phyloP scores from a whole-genome alignment of 1,284 basidiomycete species.

The Sanghuangporus sanghuang region DNA sequence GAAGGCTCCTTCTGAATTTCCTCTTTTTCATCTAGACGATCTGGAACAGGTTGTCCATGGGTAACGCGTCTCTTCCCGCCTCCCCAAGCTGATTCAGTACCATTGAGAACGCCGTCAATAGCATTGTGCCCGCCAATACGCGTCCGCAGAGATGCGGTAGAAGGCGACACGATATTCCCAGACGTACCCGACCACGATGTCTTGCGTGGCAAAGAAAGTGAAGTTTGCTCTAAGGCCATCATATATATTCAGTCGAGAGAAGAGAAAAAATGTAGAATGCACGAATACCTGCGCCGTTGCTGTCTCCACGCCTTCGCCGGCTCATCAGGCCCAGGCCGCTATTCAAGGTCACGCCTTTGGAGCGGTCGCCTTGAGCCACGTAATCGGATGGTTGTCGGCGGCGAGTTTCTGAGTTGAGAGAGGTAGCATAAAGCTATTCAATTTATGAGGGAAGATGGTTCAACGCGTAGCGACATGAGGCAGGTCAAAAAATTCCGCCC shows the following conservation, averaged over 20 bases:
- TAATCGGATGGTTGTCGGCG: conserved; percentile 73
- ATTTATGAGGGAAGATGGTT: background rate
- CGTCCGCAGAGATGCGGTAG: conserved; percentile 59
- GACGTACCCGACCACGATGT: conserved; percentile 63
- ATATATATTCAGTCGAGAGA: background rate
- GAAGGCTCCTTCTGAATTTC: conserved; percentile 30
- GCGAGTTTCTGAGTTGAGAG: conserved; percentile 76
- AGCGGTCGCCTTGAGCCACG: conserved; percentile 53
- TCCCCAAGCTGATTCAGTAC: conserved; percentile 53
- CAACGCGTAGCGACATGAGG: conserved; percentile 16
- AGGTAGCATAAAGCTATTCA: conserved; percentile 60
- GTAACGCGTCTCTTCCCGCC: conserved; percentile 32
- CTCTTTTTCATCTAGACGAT: conserved; percentile 30
- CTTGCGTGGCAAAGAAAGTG: conserved; percentile 51
- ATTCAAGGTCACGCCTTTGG: conserved; percentile 58
- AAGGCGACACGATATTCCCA: conserved; percentile 44
- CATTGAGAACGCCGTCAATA: conserved; percentile 68
- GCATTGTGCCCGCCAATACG: conserved; percentile 52
- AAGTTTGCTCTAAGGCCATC: conserved; percentile 39
- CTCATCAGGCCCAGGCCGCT: conserved; percentile 54
- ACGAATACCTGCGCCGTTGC: conserved; percentile 44
- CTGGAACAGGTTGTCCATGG: conserved; percentile 33
- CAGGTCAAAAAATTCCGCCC: conserved; percentile 24
- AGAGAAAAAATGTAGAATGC: conserved; percentile 1
- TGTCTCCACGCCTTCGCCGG: conserved; percentile 52